phyloP scores from a whole-genome alignment of 1,139 yeast species.

The Tardiomyces depauwii region DNA sequence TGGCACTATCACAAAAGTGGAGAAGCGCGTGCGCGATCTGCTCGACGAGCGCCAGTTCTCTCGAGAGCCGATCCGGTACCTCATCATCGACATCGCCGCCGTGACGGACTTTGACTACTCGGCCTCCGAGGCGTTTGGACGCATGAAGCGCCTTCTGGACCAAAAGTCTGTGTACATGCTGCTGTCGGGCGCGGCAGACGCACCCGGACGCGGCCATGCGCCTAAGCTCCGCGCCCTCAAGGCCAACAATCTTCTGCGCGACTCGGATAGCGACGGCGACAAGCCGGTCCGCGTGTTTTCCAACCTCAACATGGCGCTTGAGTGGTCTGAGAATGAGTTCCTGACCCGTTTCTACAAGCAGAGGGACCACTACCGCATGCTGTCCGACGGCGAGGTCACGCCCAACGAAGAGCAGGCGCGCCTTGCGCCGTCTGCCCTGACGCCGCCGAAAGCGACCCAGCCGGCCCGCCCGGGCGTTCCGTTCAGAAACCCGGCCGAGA shows the following conservation, averaged over 20 bases:
- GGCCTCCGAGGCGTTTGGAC: slow-evolving; percentile 91
- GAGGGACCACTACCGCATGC: slow-evolving; percentile 13
- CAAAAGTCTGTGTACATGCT: slow-evolving; percentile 63
- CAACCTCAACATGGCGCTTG: slow-evolving; percentile 77
- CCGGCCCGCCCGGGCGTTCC: background rate
- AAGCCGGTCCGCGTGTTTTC: slow-evolving; percentile 50
- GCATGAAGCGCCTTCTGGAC: slow-evolving; percentile 68
- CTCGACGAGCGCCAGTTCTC: slow-evolving; percentile 44
- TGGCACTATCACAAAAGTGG: slow-evolving; percentile 92
- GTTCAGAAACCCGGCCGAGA: background rate
- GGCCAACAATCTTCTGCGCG: slow-evolving; percentile 6
- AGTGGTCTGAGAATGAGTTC: slow-evolving; percentile 94
- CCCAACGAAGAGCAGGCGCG: too few species aligned
- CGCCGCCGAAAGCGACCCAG: too few species aligned
- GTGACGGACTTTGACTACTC: slow-evolving; percentile 83
- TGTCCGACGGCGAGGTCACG: background rate
- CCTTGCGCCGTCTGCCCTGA: too few species aligned
- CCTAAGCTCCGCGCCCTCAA: slow-evolving; percentile 26
- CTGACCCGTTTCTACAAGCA: slow-evolving; percentile 50
- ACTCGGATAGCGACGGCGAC: background rate
- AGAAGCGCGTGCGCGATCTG: slow-evolving; percentile 54
- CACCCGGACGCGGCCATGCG: slow-evolving; percentile 21
- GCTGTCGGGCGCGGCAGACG: slow-evolving; percentile 67
- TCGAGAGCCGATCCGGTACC: slow-evolving; percentile 54
- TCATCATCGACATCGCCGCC: slow-evolving; percentile 75